These are phyloP conservation scores for Sporisorium reilianum DNA, from an alignment of 1,284 basidiomycete species.

Conservation along the genomic window DNA sequence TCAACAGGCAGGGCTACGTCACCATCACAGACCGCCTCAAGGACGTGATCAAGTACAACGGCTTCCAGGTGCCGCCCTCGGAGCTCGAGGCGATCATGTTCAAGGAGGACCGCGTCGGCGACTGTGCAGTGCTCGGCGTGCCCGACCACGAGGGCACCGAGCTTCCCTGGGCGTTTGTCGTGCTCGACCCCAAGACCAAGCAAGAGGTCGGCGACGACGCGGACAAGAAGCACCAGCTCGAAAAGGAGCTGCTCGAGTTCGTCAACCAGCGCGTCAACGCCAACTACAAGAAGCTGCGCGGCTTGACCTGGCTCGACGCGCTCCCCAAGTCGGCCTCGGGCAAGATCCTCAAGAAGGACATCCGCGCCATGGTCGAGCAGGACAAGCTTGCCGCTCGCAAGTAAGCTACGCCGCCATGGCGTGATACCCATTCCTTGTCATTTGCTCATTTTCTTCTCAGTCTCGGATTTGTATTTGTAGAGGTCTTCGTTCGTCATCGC, in stretches of 20 bases:
- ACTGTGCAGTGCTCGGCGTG: slow-evolving; percentile 58
- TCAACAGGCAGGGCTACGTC: slow-evolving; percentile 61
- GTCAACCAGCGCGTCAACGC: slow-evolving; percentile 62
- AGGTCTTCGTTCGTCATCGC: neutral
- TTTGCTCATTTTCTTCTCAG: neutral
- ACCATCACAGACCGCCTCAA: slow-evolving; percentile 65
- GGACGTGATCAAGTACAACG: slow-evolving; percentile 68
- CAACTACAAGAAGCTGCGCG: slow-evolving; percentile 63
- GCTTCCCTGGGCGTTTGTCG: slow-evolving; percentile 58
- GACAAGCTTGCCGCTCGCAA: slow-evolving; percentile 33
- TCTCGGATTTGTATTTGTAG: slow-evolving; percentile 4
- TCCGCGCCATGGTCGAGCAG: slow-evolving; percentile 48
- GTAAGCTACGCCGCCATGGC: neutral
- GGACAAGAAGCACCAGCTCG: slow-evolving; percentile 32
- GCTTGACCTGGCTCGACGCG: slow-evolving; percentile 61
- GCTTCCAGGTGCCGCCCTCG: slow-evolving; percentile 66
- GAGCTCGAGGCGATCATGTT: slow-evolving; percentile 63
- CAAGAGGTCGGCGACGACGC: slow-evolving; percentile 26
- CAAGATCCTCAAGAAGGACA: slow-evolving; percentile 66
- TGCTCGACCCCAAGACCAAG: slow-evolving; percentile 34
- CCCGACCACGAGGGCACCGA: slow-evolving; percentile 52
- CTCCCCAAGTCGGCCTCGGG: slow-evolving; percentile 63
- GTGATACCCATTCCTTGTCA: neutral
- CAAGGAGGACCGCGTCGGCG: slow-evolving; percentile 49
- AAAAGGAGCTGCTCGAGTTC: slow-evolving; percentile 45